Evolutionary conservation across 2,329 filamentous ascomycete species (phyloP).

Genomic region (Aureobasidium zeae): DNA sequence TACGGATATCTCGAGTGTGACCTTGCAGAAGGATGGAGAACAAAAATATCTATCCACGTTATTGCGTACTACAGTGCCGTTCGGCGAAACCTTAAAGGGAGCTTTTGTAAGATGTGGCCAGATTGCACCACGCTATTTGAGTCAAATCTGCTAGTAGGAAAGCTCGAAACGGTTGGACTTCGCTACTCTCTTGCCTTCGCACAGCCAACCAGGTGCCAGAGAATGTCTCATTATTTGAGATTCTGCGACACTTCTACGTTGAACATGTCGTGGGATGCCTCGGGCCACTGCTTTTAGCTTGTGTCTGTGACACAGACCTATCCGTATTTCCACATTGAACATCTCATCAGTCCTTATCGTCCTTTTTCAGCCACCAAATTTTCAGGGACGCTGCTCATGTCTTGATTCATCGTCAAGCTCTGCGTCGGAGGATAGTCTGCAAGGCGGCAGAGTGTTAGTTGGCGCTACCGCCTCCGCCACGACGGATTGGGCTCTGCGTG

Average conservation of each 20-base stretch:
- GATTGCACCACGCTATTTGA: neutral
- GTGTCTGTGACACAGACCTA: neutral
- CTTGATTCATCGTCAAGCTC: constrained; percentile 2
- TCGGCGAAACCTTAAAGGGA: constrained; percentile 8
- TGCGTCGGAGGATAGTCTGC: neutral
- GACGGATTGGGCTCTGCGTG: constrained; percentile 9
- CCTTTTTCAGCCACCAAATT: neutral
- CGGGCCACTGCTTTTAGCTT: neutral
- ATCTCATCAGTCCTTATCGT: constrained; percentile 1
- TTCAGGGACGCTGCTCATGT: neutral
- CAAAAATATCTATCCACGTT: neutral
- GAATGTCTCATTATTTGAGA: constrained; percentile 12
- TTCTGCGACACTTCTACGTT: constrained; percentile 15
- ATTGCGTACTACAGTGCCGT: constrained; percentile 8
- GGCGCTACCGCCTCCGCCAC: neutral
- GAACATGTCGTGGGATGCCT: neutral
- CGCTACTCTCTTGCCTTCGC: neutral
- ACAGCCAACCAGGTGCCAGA: neutral
- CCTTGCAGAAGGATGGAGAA: neutral
- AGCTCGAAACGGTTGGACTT: neutral
- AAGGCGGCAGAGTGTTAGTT: neutral
- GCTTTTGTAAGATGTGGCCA: neutral
- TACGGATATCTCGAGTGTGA: constrained; percentile 6
- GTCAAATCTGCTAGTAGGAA: neutral
- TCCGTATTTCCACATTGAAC: constrained; percentile 7